phyloP scores from a whole-genome alignment of 495 filamentous ascomycete species.

The Pyrenula aspistea region DNA sequence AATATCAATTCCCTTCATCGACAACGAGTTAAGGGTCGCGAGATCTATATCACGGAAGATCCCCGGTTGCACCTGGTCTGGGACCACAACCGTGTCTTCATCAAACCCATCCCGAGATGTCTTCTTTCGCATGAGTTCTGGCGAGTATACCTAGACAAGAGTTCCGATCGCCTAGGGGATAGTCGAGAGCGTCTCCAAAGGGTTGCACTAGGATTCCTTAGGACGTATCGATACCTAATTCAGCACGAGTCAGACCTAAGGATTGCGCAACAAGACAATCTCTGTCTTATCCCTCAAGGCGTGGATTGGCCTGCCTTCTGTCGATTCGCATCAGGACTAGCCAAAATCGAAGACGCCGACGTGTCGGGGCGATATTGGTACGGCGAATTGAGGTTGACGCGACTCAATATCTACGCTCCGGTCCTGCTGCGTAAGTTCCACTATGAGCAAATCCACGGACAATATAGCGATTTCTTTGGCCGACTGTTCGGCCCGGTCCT shows the following conservation, averaged over 20 bases:
- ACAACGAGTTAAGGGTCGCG: slow-evolving; percentile 28
- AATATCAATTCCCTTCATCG: slow-evolving; percentile 25
- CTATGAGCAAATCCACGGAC: slow-evolving; percentile 9
- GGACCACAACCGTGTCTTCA: slow-evolving; percentile 34
- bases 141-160: slow-evolving; percentile 12
- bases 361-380: slow-evolving; percentile 24
- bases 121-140: slow-evolving; percentile 37
- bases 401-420: slow-evolving; percentile 22
- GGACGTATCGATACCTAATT: slow-evolving; percentile 26
- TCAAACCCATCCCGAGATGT: slow-evolving; percentile 45
- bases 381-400: slow-evolving; percentile 30
- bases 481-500: slow-evolving; percentile 10
- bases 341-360: slow-evolving; percentile 7
- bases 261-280: slow-evolving; percentile 15
- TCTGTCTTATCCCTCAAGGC: slow-evolving; percentile 1
- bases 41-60: slow-evolving; percentile 34
- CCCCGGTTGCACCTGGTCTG: slow-evolving; percentile 44
- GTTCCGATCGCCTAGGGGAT: slow-evolving; percentile 6
- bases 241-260: slow-evolving; percentile 21
- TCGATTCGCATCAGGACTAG: slow-evolving; percentile 12
- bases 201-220: slow-evolving; percentile 27
- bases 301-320: slow-evolving; percentile 8
- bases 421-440: slow-evolving; percentile 4
- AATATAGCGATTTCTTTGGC: slow-evolving; percentile 12
- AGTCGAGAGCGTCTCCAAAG: background rate